These are phyloP conservation scores for Berkeleyomyces basicola DNA, from an alignment of 2,329 filamentous ascomycete genomes.

Conservation along the genomic window DNA sequence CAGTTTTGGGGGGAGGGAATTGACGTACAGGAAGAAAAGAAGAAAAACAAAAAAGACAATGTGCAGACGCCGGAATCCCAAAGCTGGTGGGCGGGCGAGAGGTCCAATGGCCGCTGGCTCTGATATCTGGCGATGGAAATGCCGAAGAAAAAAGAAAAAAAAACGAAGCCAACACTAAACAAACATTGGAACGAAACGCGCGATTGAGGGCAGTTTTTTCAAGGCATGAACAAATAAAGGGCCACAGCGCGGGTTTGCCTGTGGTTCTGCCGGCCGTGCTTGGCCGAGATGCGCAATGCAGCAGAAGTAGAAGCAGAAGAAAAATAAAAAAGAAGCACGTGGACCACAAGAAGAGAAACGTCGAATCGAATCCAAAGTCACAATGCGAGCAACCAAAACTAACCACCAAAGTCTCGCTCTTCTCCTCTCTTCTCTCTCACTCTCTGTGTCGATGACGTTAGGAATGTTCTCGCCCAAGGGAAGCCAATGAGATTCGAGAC, in stretches of 20 bases:
- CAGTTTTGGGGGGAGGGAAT: not conserved
- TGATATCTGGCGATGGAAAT: not conserved
- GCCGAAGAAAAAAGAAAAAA: conserved; percentile 4
- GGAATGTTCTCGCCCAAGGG: too few relatives aligned
- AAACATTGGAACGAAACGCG: not conserved
- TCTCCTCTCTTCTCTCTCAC: too few relatives aligned
- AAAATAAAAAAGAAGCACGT: not conserved
- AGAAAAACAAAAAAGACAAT: not conserved
- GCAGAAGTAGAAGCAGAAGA: not conserved
- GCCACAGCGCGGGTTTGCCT: not conserved
- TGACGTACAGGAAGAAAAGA: not conserved
- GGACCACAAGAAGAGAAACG: not conserved
- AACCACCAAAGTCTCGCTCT: not conserved
- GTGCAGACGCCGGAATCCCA: not conserved
- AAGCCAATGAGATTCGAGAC: too few relatives aligned
- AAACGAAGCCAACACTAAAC: conserved; percentile 1
- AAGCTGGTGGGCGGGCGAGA: too few relatives aligned
- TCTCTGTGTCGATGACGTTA: too few relatives aligned
- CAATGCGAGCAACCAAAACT: not conserved
- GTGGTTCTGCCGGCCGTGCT: not conserved
- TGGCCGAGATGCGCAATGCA: not conserved
- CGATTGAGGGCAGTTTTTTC: not conserved
- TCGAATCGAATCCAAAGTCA: not conserved
- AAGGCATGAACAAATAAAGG: not conserved
- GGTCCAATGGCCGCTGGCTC: not conserved